These are phyloP conservation scores for Didymella sp. DNA, from an alignment of 2,329 filamentous ascomycete species.

Conservation along the genomic window DNA sequence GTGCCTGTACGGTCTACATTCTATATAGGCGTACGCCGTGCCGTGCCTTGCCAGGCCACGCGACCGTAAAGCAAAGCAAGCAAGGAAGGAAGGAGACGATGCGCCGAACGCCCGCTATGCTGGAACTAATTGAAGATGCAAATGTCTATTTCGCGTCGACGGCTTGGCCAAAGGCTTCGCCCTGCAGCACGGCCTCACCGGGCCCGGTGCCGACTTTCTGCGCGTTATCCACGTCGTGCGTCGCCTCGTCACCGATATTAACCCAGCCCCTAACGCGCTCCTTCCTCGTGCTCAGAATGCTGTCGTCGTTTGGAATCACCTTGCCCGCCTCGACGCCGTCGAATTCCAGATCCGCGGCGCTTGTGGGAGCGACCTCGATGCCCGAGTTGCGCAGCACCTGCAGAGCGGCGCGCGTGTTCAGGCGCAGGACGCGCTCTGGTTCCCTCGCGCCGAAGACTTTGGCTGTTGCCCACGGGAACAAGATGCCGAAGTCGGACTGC, in stretches of 20 bases:
- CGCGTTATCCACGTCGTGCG: slow-evolving; percentile 4
- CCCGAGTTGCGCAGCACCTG: slow-evolving; percentile 65
- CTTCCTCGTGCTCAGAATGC: slow-evolving; percentile 40
- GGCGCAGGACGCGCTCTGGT: slow-evolving; percentile 78
- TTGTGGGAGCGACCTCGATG: slow-evolving; percentile 52
- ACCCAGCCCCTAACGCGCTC: slow-evolving; percentile 48
- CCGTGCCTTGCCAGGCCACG: too few relatives aligned
- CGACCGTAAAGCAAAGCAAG: too few relatives aligned
- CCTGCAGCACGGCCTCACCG: slow-evolving; percentile 43
- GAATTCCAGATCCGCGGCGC: slow-evolving; percentile 50
- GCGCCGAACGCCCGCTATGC: too few relatives aligned
- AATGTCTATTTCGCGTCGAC: slow-evolving; percentile 26
- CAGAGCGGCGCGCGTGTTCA: slow-evolving; percentile 84
- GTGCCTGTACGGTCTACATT: too few relatives aligned
- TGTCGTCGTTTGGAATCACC: slow-evolving; percentile 34
- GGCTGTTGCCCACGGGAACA: slow-evolving; percentile 73
- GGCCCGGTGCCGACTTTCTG: slow-evolving; percentile 26
- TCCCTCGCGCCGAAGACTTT: slow-evolving; percentile 65
- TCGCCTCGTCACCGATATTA: slow-evolving; percentile 27
- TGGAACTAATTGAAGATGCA: too few relatives aligned
- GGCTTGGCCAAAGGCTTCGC: slow-evolving; percentile 47
- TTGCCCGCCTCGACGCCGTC: slow-evolving; percentile 26
- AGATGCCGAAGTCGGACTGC: slow-evolving; percentile 81
- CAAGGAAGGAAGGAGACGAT: too few relatives aligned
- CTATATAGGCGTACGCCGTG: too few relatives aligned